Conservation (phyloP, 768 basidiomycete species). For the Suillus plorans region DNA sequence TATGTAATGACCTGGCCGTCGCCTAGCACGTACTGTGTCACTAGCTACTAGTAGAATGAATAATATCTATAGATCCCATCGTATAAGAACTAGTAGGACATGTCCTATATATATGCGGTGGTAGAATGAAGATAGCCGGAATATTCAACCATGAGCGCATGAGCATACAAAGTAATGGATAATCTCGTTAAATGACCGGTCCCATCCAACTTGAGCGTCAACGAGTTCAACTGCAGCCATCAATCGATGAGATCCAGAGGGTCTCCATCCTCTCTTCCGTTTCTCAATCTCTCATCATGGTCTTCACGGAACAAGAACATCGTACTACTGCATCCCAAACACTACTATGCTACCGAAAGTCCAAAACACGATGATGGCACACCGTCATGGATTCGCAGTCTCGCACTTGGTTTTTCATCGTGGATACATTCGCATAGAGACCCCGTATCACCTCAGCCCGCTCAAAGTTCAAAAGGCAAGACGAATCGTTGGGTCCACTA, state of each 20-base stretch:
- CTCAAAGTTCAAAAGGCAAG: neutral
- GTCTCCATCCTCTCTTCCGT: neutral
- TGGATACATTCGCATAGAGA: neutral
- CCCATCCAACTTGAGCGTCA: neutral
- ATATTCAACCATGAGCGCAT: too few relatives aligned
- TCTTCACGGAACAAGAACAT: neutral
- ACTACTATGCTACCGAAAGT: neutral
- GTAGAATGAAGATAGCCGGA: neutral
- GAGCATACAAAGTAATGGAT: too few relatives aligned
- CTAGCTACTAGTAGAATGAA: too few relatives aligned
- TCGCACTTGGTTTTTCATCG: neutral
- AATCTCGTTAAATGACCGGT: too few relatives aligned
- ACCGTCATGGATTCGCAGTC: neutral
- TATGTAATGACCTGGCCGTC: too few relatives aligned
- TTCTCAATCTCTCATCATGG: neutral
- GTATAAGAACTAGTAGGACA: too few relatives aligned
- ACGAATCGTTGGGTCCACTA: neutral
- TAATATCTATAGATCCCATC: too few relatives aligned
- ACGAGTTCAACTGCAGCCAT: neutral
- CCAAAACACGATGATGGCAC: neutral
- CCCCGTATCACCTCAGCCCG: neutral
- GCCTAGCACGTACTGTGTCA: too few relatives aligned
- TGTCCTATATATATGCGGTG: too few relatives aligned
- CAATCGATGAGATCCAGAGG: neutral
- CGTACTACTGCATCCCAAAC: neutral